A percentile compares a stretch with the other conserved stretches of the same genome.
phyloP scores from a whole-genome alignment of 2,329 filamentous ascomycete species.

The Pyrenochaeta sp. region DNA sequence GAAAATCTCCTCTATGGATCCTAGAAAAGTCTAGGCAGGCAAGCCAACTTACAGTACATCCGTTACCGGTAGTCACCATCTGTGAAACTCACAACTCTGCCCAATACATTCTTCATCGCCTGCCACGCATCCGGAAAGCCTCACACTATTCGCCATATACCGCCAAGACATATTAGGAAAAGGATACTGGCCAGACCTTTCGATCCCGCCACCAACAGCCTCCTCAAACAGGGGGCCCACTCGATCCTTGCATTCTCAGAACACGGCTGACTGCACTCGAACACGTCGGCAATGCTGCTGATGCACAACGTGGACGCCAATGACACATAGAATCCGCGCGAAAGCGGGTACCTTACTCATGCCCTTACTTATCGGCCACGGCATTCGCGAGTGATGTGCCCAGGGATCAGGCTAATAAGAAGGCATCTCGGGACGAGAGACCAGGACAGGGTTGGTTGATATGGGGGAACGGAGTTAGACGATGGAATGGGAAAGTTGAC shows the following conservation, averaged over 20 bases:
- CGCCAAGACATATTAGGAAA: not conserved
- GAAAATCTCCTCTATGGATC: not conserved
- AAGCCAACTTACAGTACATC: not conserved
- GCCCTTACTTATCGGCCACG: no score
- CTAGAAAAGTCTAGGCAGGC: no score
- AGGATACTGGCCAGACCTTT: not conserved
- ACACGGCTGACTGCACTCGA: not conserved
- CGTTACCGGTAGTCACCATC: not conserved
- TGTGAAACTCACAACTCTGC: not conserved
- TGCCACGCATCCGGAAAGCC: not conserved
- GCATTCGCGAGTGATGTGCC: not conserved
- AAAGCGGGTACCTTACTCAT: slow-evolving; percentile 1
- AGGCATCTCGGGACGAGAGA: not conserved
- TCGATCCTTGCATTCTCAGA: not conserved
- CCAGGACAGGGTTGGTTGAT: not conserved
- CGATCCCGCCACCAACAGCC: not conserved
- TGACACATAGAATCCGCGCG: slow-evolving; percentile 3
- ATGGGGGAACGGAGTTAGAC: slow-evolving; percentile 1
- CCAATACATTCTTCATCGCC: not conserved
- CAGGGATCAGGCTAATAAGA: not conserved
- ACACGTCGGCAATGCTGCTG: not conserved
- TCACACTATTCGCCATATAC: slow-evolving; percentile 1
- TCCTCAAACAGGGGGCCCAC: not conserved
- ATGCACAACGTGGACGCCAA: not conserved
- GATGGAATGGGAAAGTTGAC: slow-evolving; percentile 5